phyloP scores from a whole-genome alignment of 306 rosid species.

The Lithocarpus polystachyus region DNA sequence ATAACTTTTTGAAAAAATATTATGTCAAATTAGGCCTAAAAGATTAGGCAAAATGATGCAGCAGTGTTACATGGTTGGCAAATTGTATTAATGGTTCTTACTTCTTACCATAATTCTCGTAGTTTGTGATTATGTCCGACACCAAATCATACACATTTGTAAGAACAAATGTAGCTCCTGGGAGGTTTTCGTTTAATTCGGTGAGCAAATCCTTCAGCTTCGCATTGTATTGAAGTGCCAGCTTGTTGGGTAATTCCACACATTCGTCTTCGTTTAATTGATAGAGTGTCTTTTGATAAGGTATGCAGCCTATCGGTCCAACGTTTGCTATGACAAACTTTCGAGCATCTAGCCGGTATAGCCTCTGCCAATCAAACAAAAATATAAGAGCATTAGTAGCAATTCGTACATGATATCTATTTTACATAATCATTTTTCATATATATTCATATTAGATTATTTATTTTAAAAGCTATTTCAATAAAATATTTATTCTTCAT shows the following conservation, averaged over 20 bases:
- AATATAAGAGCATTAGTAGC: no score
- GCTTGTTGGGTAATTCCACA: conserved; percentile 82
- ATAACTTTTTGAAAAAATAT: no score
- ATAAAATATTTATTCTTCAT: no score
- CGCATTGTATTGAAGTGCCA: conserved; percentile 72
- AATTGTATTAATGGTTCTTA: no score
- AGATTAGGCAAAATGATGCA: no score
- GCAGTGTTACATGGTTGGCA: no score
- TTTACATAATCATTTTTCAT: no score
- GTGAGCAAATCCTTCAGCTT: conserved; percentile 66
- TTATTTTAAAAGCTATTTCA: no score
- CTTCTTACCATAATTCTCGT: conserved; percentile 52
- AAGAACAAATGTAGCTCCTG: conserved; percentile 64
- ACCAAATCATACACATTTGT: conserved; percentile 83
- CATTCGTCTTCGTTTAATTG: conserved; percentile 65
- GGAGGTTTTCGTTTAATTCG: conserved; percentile 67
- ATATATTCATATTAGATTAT: no score
- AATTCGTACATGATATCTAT: no score
- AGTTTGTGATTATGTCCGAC: conserved; percentile 57
- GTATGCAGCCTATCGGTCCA: conserved; percentile 94
- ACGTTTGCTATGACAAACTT: conserved; percentile 82
- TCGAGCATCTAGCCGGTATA: conserved; percentile 79
- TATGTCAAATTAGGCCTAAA: no score
- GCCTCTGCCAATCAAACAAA: conserved; percentile 42
- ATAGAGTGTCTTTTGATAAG: conserved; percentile 82